Percentiles rank a stretch among this genome's conserved stretches.
phyloP scores from a whole-genome alignment of 2,329 filamentous ascomycete species.

The Pestalotiopsis sp. region DNA sequence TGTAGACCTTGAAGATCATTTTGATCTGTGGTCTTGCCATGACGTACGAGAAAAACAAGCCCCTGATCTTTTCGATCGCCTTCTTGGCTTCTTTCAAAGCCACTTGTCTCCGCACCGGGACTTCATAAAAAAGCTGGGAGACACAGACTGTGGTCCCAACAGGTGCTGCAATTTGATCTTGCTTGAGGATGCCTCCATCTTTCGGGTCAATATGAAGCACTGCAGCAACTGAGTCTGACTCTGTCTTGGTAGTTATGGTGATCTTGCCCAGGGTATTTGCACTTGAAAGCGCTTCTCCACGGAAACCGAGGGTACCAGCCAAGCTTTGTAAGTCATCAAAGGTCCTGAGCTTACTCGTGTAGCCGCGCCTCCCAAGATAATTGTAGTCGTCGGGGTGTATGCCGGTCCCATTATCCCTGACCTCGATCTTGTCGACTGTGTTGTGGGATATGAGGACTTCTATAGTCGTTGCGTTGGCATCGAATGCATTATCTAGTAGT shows the following conservation, averaged over 20 bases:
- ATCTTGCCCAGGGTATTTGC: conserved; percentile 62
- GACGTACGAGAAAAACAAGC: conserved; percentile 64
- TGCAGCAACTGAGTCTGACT: conserved; percentile 60
- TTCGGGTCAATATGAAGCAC: conserved; percentile 43
- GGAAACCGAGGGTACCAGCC: conserved; percentile 69
- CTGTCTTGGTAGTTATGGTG: conserved; percentile 63
- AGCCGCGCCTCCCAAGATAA: conserved; percentile 63
- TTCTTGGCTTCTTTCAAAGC: conserved; percentile 60
- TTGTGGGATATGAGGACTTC: conserved; percentile 66
- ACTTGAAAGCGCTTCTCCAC: conserved; percentile 73
- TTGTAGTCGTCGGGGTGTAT: conserved; percentile 65
- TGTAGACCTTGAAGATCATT: conserved; percentile 61
- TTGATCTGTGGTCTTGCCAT: conserved; percentile 66
- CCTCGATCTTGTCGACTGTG: conserved; percentile 68
- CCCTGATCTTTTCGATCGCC: conserved; percentile 57
- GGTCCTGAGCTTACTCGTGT: conserved; percentile 73
- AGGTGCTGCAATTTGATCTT: conserved; percentile 49
- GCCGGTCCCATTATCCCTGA: conserved; percentile 74
- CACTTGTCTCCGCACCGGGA: conserved; percentile 66
- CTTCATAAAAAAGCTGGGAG: conserved; percentile 56
- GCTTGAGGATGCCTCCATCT: conserved; percentile 41
- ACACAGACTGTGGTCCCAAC: conserved; percentile 71
- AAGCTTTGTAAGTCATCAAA: conserved; percentile 62
- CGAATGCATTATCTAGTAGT: conserved; percentile 75
- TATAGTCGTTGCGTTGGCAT: conserved; percentile 68